These are phyloP conservation scores for Aquilaria sinensis DNA, from an alignment of 345 rosid species.

Conservation along the genomic window DNA sequence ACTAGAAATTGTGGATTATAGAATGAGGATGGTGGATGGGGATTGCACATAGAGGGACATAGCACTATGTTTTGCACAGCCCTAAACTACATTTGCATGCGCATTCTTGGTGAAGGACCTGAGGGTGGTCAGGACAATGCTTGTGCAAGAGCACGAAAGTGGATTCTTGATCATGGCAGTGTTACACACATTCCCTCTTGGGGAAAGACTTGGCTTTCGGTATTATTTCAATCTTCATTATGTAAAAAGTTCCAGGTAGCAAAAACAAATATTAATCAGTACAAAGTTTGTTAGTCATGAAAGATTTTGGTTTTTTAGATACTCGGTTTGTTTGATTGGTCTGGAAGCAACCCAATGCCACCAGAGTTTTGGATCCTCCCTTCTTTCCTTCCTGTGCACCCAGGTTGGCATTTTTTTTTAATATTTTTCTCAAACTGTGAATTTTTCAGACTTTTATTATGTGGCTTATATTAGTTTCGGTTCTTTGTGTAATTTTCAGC, in stretches of 20 bases:
- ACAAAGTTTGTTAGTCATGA: background rate
- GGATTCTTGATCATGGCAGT: conserved; percentile 47
- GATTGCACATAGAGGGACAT: conserved; percentile 48
- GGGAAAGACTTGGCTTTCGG: conserved; percentile 60
- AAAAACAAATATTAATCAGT: no score
- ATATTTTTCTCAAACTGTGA: background rate
- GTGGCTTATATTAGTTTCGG: background rate
- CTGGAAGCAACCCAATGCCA: conserved; percentile 63
- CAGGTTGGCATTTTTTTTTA: conserved; percentile 24
- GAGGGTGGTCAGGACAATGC: conserved; percentile 39
- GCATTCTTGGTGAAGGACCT: conserved; percentile 19
- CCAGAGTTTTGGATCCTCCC: conserved; percentile 70
- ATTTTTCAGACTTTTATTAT: background rate
- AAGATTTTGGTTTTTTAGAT: conserved; percentile 13
- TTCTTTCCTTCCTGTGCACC: conserved; percentile 47
- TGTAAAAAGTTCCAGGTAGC: no score
- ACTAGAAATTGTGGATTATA: background rate
- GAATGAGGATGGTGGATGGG: conserved; percentile 63
- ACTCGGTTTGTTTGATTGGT: conserved; percentile 49
- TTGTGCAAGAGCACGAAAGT: conserved; percentile 34
- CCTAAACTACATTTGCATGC: no score
- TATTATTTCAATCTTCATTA: background rate
- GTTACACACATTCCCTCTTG: conserved; percentile 41
- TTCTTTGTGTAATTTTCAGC: conserved; percentile 21
- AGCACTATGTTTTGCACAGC: conserved; percentile 11